A percentile compares a stretch with the other conserved stretches of the same genome.
phyloP scores from a whole-genome alignment of 2,329 filamentous ascomycete species.

The Trichoderma sp. region DNA sequence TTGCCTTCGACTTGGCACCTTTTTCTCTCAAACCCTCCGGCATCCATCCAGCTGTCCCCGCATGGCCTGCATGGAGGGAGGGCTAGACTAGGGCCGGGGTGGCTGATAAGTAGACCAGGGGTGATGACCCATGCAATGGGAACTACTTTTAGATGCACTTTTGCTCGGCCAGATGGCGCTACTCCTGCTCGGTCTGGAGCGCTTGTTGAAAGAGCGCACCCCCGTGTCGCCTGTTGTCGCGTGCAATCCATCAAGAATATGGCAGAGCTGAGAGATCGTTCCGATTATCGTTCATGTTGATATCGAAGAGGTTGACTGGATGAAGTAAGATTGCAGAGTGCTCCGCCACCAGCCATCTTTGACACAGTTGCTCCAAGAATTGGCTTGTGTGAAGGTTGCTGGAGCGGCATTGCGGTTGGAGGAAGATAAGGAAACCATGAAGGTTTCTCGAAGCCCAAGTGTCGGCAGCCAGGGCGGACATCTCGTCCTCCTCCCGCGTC shows the following conservation, averaged over 20 bases:
- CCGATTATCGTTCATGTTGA: no score
- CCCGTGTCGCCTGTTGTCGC: not conserved
- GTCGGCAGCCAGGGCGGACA: not conserved
- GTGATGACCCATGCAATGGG: not conserved
- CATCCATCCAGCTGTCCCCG: constrained; percentile 17
- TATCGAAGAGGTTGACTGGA: not conserved
- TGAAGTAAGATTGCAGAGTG: not conserved
- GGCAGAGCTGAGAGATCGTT: not conserved
- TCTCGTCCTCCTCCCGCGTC: not conserved
- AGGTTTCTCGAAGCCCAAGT: not conserved
- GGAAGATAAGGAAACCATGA: no score
- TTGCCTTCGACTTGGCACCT: not conserved
- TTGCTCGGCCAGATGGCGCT: constrained; percentile 24
- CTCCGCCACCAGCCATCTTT: not conserved
- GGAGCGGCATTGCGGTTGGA: no score
- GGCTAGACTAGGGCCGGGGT: constrained; percentile 14
- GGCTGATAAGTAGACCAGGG: constrained; percentile 14
- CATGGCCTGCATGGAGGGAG: constrained; percentile 16
- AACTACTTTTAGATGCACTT: constrained; percentile 24
- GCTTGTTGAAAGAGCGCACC: not conserved
- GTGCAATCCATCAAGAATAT: not conserved
- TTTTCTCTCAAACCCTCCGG: constrained; percentile 15
- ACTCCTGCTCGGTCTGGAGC: not conserved
- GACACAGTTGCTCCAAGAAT: not conserved
- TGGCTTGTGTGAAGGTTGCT: no score